Conservation (phyloP, 2,329 filamentous ascomycete species). For the Penicillium sp. region DNA sequence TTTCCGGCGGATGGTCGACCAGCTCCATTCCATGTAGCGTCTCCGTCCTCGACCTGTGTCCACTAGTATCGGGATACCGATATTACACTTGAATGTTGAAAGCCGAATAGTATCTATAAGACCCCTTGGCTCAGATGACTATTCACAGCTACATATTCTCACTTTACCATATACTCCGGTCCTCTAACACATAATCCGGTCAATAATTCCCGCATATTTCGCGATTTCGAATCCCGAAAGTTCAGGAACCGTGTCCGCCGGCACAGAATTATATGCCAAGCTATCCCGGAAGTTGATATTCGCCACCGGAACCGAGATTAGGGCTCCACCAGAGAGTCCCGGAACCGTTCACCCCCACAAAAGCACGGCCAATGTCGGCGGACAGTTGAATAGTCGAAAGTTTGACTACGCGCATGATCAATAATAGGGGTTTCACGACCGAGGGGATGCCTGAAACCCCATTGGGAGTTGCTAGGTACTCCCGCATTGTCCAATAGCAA, state of each 20-base stretch:
- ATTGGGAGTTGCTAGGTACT: not conserved
- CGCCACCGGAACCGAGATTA: slow-evolving; percentile 7
- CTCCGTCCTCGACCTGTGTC: not conserved
- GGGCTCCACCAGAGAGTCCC: not conserved
- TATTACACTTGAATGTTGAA: not conserved
- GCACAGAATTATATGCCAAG: not conserved
- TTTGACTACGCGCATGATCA: not conserved
- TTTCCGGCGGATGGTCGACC: not conserved
- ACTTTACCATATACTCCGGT: not conserved
- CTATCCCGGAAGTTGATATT: not conserved
- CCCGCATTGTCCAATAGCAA: not conserved
- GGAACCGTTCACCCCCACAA: not conserved
- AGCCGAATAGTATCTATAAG: not conserved
- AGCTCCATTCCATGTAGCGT: not conserved
- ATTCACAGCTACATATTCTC: not conserved
- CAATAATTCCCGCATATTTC: not conserved
- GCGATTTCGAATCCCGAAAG: not conserved
- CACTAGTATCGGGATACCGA: not conserved
- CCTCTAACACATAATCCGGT: not conserved
- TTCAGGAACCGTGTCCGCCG: not conserved
- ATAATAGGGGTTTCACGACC: not conserved
- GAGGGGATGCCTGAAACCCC: not conserved
- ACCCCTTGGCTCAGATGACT: not conserved
- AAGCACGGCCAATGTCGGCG: not conserved
- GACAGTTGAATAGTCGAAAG: not conserved